Percentiles rank a stretch among this genome's conserved stretches.
Evolutionary conservation across 164 flowering plant species (phyloP).

Genomic region (Aristolochia contorta): DNA sequence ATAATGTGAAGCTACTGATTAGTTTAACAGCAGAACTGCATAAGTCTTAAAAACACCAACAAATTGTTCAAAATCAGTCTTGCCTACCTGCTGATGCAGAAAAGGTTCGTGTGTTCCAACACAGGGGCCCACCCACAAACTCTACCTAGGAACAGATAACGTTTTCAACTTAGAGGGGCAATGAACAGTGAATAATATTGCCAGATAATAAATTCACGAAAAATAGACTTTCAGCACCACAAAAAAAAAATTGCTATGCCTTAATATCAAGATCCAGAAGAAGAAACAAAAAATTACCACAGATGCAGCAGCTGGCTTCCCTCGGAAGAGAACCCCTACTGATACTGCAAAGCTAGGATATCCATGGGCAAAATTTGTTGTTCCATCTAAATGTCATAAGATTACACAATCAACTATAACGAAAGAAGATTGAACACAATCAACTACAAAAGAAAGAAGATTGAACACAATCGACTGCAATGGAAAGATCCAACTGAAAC

Average conservation of each 20-base stretch:
- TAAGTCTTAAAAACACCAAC: background rate
- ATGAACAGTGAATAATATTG: background rate
- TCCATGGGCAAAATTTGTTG: slow-evolving; percentile 93
- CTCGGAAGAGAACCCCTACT: slow-evolving; percentile 79
- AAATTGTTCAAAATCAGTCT: background rate
- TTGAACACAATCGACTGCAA: background rate
- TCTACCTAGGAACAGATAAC: slow-evolving; percentile 49
- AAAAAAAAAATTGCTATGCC: no score
- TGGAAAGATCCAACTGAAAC: no score
- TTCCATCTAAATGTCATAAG: slow-evolving; percentile 57
- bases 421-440: background rate
- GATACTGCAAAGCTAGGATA: slow-evolving; percentile 98
- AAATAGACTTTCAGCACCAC: background rate
- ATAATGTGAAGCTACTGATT: background rate
- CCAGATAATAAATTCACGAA: background rate
- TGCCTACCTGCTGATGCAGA: slow-evolving; percentile 74
- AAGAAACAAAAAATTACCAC: slow-evolving; percentile 45
- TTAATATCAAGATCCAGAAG: no score
- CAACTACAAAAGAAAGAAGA: background rate
- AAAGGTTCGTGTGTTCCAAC: slow-evolving; percentile 91
- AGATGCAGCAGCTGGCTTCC: slow-evolving; percentile 91
- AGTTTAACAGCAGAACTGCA: background rate
- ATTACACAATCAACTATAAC: background rate
- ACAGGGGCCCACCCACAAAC: slow-evolving; percentile 93
- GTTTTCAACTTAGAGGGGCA: background rate